Base-by-base conservation (phyloP, 2,329 filamentous ascomycete genomes). In the Colletotrichum aenigma region DNA sequence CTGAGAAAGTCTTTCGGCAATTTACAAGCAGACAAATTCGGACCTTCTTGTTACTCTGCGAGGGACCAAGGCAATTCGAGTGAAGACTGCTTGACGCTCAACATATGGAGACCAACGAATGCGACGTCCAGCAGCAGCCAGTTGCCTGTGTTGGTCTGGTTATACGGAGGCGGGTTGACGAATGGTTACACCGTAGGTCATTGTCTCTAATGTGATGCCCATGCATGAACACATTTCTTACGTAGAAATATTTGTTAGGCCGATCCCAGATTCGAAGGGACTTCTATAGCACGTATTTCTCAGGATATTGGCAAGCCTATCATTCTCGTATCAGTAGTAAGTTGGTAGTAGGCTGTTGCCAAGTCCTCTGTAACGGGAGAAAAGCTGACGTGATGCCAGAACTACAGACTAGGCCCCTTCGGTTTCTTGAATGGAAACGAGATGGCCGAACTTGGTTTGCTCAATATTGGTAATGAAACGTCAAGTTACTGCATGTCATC, bases 111-210 rank as follows among this genome's bases (percentile, higher is more conserved):
- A 10, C 79, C 80, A 5, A 18, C 21, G 6, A 32, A 76, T 68
- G 75, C 74, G 21, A 9, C 77, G 52, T n/a, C 86, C 52, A 75
- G 80, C 61, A 79, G 79, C n/a, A 83, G 82, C 38, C 85, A 84
- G 10, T 84, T 93, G 2, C 91, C 91, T 0, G 89, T 93, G 4
- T 86, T 85, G 9, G 86, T 92, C 0, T 93, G 91, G 90, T 91
- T 93, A 24, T 88, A 92, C 77, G 87, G 87, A 36, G 83, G 83
- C 36, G 79, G 69, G 16, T 55, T 71, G n/a, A 64, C 43, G 6
- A 76, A 70, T 62, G 79, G 78, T 8, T 67, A 72, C 9, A 70
- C 60, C 1, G 60, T 70, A 55, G 4, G 68, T 34, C 15, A 7
- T 36, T n/a, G 7, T 34, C 26, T 34, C 4, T 18, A 32, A 28